Conservation (phyloP, 2,329 filamentous ascomycete genomes). For the Stromatinia cepivora region DNA sequence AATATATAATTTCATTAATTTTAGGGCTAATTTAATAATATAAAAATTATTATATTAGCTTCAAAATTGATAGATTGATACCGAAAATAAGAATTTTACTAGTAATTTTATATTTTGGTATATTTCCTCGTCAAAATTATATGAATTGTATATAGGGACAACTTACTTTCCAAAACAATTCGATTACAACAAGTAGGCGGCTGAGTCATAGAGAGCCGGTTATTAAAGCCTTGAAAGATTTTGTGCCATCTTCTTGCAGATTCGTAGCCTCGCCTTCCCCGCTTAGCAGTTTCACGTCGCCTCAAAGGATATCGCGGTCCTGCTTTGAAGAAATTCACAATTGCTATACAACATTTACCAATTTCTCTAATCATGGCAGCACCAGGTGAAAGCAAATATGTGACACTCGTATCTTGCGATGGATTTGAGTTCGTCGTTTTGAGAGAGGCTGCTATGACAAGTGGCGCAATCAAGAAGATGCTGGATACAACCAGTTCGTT, state of each 20-base stretch:
- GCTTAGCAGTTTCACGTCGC: not conserved
- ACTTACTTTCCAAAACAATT: no score
- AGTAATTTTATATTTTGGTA: no score
- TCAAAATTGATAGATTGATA: no score
- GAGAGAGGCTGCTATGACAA: slow-evolving; percentile 68
- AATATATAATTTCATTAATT: no score
- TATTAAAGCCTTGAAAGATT: not conserved
- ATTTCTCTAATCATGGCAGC: slow-evolving; percentile 23
- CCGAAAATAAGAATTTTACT: no score
- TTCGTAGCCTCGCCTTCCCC: slow-evolving; percentile 6
- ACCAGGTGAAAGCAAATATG: slow-evolving; percentile 58
- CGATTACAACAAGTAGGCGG: no score
- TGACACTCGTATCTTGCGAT: slow-evolving; percentile 75
- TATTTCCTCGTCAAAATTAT: no score
- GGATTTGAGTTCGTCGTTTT: slow-evolving; percentile 75
- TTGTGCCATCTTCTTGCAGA: not conserved
- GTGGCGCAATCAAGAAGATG: slow-evolving; percentile 73
- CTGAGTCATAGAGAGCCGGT: no score
- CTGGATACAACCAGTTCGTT: slow-evolving; percentile 63
- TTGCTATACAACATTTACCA: slow-evolving; percentile 22
- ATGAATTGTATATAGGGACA: no score
- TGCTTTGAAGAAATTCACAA: not conserved
- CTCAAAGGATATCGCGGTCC: not conserved
- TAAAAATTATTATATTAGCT: no score
- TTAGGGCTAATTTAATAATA: no score